Evolutionary conservation across 2,329 filamentous ascomycete genomes (phyloP), one percentile per base, ranked within the genome.

Genomic region (Dactylellina drechsleri): DNA sequence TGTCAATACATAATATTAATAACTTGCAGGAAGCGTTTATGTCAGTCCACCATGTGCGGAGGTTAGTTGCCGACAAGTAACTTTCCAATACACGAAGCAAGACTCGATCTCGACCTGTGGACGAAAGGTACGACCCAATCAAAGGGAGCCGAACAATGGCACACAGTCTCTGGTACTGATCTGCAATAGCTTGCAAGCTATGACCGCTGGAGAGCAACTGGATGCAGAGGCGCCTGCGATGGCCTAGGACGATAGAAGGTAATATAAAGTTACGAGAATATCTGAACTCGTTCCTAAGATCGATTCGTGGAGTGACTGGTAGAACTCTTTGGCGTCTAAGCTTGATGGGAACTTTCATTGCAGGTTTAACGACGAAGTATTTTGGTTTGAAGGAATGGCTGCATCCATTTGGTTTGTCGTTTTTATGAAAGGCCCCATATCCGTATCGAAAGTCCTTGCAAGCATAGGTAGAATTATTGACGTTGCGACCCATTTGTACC

Each of bases 1-100:
- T 68, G 13, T 75, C 71, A 16, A 75, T 68, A 18, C 64, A 75
- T 43, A 64, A 53, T 5, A 68, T 53, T n/a, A 75, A n/a, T 16
- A 75, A 47, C n/a, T 65, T 75, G 6, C 23, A 47, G 31, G 36
- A 47, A 15, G 59, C 64, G 16, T 18, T 54, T 15, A 54, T 23
- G 41, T 75, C 64, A 15, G 41, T 23, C 8, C 28, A 31, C 52
- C 50, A 41, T 26, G 20, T 66, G 5, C n/a, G 31, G 8, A 23
- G 54, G 2, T 16, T n/a, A 12, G 13, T 18, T 16, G 53, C 50
- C 6, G 47, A 40, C 8, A 68, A 31, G 18, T 57, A 68, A 5
- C 43, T 58, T 47, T 75, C 54, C 12, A 75, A 45, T 1, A 67
- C 2, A 2, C 71, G 71, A 18, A 75, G 57, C 6, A 75, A 41